phyloP scores from a whole-genome alignment of 2,329 filamentous ascomycete species.

The Sclerotinia sclerotiorum region DNA sequence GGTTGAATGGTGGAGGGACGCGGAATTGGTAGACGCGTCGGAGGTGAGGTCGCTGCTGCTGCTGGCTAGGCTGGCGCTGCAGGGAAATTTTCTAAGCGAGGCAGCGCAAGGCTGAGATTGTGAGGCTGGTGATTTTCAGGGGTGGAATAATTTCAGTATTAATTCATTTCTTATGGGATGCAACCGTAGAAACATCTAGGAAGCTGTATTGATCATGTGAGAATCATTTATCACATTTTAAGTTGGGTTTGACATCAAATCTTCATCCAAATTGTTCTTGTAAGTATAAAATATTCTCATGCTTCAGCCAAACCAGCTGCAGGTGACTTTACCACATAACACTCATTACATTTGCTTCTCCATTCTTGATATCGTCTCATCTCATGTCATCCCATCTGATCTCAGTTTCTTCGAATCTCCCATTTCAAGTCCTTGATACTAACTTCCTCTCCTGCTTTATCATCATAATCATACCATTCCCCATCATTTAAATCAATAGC shows the following conservation, averaged over 20 bases:
- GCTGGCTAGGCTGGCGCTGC: slow-evolving; percentile 27
- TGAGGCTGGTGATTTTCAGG: slow-evolving; percentile 2
- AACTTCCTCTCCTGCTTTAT: slow-evolving; percentile 88
- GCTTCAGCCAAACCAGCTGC: background rate
- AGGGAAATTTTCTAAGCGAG: slow-evolving; percentile 22
- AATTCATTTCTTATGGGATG: background rate
- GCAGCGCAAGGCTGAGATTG: slow-evolving; percentile 14
- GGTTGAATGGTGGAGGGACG: slow-evolving; percentile 24
- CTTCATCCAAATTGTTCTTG: background rate
- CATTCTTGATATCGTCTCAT: background rate
- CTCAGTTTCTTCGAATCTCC: slow-evolving; percentile 60
- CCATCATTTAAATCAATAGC: slow-evolving; percentile 81
- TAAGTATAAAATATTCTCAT: slow-evolving; percentile 1
- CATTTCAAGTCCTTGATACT: slow-evolving; percentile 88
- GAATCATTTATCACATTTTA: background rate
- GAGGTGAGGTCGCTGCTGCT: slow-evolving; percentile 14
- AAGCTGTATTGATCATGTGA: background rate
- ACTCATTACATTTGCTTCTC: background rate
- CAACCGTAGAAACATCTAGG: too few relatives aligned
- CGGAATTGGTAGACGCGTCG: slow-evolving; percentile 24
- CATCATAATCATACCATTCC: slow-evolving; percentile 98
- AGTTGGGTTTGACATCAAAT: background rate
- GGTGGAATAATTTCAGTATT: background rate
- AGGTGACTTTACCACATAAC: slow-evolving; percentile 15
- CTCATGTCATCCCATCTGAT: too few relatives aligned